Evolutionary conservation across 495 filamentous ascomycete species (phyloP), one percentile per base, ranked within the genome.

Genomic region (Wilcoxina mikolae): DNA sequence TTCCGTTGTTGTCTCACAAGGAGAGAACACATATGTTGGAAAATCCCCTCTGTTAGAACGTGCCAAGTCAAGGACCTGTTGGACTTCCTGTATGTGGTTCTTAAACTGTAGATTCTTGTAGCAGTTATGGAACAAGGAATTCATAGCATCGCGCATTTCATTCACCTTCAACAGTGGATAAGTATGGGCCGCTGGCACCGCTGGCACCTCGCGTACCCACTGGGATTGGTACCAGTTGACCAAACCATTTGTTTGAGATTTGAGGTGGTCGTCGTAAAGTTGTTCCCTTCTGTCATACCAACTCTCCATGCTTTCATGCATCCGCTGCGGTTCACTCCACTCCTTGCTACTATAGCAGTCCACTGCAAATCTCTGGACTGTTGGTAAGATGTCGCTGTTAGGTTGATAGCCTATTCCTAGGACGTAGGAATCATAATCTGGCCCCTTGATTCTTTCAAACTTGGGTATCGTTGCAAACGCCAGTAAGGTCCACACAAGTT

Each of bases 401-500:
- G n/a, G n/a, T n/a, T n/a, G n/a, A n/a, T n/a, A n/a, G n/a, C n/a
- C n/a, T n/a, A n/a, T n/a, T n/a, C 31, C 31, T 15, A 35, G 15
- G 31, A 7, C 31, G 15, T 35, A 35, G 31, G 31, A 35, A 15
- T 15, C 31, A 5, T 35, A 56, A 15, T 42, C n/a, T 5, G 29
- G 17, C 42, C 33, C 62, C 17, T 38, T 24, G 11, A 33, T 57
- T 4, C 25, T 51, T 15, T 0, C 47, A 39, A 71, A 66, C 26
- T 51, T 43, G 4, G 55, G 60, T 0, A 63, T 24, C 4, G 56
- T 61, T 18, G 66, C 67, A 23, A 75, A 65, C 1, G 70, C 64
- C 22, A 70, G 61, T 17, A 76, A 38, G 0, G 67, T 60, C 23
- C 71, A 65, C 24, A 75, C 48, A 4, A 73, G 53, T 9, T 39